Evolutionary conservation across 768 basidiomycete species (phyloP), one percentile per base, ranked within the genome.

Genomic region (Pisolithus marmoratus): DNA sequence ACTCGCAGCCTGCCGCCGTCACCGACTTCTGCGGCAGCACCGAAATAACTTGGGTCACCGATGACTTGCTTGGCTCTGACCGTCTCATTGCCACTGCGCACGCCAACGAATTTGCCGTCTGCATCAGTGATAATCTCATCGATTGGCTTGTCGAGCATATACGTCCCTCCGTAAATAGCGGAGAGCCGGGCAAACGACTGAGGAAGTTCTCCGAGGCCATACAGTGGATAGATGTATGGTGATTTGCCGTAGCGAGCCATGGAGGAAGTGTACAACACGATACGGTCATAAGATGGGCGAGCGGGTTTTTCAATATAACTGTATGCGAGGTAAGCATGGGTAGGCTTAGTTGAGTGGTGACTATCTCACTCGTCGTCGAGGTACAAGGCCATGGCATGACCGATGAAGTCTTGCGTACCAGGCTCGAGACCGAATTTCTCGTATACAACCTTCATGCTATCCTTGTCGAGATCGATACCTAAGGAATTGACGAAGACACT

Each of bases 191-290:
- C 96, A 65, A 99, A 99, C 2, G 96, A 91, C 67, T 99, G 96
- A 9, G 96, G 96, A 46, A 99, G 89, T 68, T 99, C 96, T 59
- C 96, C 96, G 53, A 99, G 89, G 56, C 96, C 96, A 70, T 98
- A 99, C 37, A 97, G 80, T 15, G 96, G 96, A 75, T 99, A 99
- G 65, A 99, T 96, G 77, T 99, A 99, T 1, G 96, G 96, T 12
- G 96, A 98, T 72, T 99, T 98, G 61, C 95, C 96, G 71, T 95
- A 99, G 47, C 95, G 88, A 17, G 95, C 93, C 94, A 99, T 97
- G 19, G 96, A 98, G 11, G 90, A 87, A 26, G 94, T 97, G 76
- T 99, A 99, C 51, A 98, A 83, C 58, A 98, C 79, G 68, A 98
- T 97, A 55, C 96, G 91, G 62, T 96, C 85, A 67, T 95, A 94